Base-by-base conservation (phyloP, 2,329 filamentous ascomycete genomes). In the Fusarium sp. region DNA sequence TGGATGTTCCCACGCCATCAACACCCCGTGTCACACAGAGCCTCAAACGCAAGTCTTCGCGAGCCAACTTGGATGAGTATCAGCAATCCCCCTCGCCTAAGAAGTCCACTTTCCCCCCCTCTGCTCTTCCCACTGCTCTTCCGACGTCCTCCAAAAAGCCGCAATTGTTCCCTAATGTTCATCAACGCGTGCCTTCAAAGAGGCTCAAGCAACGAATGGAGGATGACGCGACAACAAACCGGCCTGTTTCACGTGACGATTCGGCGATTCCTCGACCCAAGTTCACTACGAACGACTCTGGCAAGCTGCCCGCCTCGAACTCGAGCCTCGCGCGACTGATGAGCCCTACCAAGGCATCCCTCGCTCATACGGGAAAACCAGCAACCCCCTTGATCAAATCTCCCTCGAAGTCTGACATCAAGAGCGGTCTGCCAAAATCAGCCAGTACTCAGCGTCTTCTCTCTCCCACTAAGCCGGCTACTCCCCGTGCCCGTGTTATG, bases 321-420 rank as follows among this genome's bases (percentile, higher is more conserved):
- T 77, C 83, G 8, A 81, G 84, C 60, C 76, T 81, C 58, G 80
- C 81, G 60, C 87, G 81, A 57, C 79, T 94, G 28, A 85, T 88
- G 75, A 96, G 91, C 6, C 92, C 93, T 0, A 95, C 91, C 8
- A 92, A 92, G 74, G 81, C 91, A 7, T 92, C 91, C 1, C 75
- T 91, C 47, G 64, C 66, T 15, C 53, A 61, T n/a, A 58, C 64
- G 6, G 56, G 48, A 31, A 77, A 74, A 45, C 61, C 72, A 0
- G 72, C 73, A 3, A 61, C 70, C 13, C 71, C 68, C 45, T 70
- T 74, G 60, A 76, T 71, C 68, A 81, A 67, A 43, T 66, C 78
- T 61, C 80, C 75, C 12, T 82, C 83, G 2, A 88, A 85, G 70
- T 76, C 78, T 6, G 75, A 74, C 45, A 54, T 78, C 25, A 65